phyloP scores from a whole-genome alignment of 495 filamentous ascomycete species.

The Neohortaea acidophila region DNA sequence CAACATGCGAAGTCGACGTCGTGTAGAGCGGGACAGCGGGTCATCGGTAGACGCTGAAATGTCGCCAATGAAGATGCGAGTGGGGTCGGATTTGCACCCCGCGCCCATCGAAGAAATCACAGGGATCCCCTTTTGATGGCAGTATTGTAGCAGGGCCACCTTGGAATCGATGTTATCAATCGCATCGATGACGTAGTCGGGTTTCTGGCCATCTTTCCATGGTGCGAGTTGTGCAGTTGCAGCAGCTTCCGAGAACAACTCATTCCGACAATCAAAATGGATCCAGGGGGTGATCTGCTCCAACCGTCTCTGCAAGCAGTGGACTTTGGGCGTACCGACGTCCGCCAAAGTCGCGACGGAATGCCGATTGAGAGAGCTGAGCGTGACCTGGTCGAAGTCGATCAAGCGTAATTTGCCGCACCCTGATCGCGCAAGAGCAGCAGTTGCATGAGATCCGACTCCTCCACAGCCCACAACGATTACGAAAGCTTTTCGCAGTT shows the following conservation, averaged over 20 bases:
- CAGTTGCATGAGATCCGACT: slow-evolving; percentile 80
- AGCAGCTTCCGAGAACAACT: slow-evolving; percentile 57
- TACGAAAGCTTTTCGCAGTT: slow-evolving; percentile 67
- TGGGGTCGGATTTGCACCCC: slow-evolving; percentile 93
- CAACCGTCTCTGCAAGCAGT: slow-evolving; percentile 59
- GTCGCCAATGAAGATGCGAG: slow-evolving; percentile 78
- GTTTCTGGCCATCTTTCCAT: slow-evolving; percentile 47
- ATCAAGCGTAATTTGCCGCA: slow-evolving; percentile 75
- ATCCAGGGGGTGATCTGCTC: slow-evolving; percentile 84
- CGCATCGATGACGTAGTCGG: slow-evolving; percentile 84
- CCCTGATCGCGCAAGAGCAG: slow-evolving; percentile 77
- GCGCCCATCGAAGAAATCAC: slow-evolving; percentile 95
- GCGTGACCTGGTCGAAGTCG: slow-evolving; percentile 94
- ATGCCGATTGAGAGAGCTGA: slow-evolving; percentile 86
- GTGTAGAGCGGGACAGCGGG: slow-evolving; percentile 69
- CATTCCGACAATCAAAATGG: slow-evolving; percentile 69
- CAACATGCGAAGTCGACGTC: slow-evolving; percentile 58
- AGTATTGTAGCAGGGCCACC: slow-evolving; percentile 80
- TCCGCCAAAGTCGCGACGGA: slow-evolving; percentile 87
- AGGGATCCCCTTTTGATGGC: slow-evolving; percentile 52
- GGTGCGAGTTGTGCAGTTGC: slow-evolving; percentile 49
- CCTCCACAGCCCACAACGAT: slow-evolving; percentile 87
- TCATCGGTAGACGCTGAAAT: slow-evolving; percentile 84
- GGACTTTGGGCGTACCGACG: slow-evolving; percentile 89
- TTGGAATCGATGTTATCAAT: slow-evolving; percentile 98